A percentile compares a stretch with the other conserved stretches of the same genome.
phyloP scores from a whole-genome alignment of 176 grass and related monocot species.

The Musa troglodytarum region DNA sequence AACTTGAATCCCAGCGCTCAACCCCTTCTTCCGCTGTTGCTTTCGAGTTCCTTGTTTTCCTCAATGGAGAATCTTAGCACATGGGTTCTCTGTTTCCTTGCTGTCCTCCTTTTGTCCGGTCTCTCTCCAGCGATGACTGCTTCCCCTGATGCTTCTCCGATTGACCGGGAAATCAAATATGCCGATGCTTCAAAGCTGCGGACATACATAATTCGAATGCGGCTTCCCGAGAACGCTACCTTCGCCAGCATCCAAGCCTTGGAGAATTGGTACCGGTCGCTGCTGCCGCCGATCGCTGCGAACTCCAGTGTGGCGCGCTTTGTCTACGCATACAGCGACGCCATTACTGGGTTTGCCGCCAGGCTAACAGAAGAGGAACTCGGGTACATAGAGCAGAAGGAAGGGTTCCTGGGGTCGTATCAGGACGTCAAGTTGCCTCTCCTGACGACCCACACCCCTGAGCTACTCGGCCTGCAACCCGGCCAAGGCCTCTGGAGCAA shows the following conservation, averaged over 20 bases:
- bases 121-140: no score
- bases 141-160: not conserved
- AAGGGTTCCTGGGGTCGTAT: slow-evolving; percentile 27
- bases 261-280: slow-evolving; percentile 43
- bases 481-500: slow-evolving; percentile 18
- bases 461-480: slow-evolving; percentile 28
- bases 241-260: not conserved
- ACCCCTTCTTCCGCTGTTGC: no score
- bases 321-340: slow-evolving; percentile 39
- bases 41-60: no score
- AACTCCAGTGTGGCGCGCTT: not conserved
- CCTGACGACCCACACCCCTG: slow-evolving; percentile 39
- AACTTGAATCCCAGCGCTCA: no score
- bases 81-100: no score
- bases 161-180: not conserved
- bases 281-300: slow-evolving; percentile 25
- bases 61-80: no score
- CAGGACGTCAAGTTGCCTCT: slow-evolving; percentile 20
- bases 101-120: no score
- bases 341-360: slow-evolving; percentile 31
- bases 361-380: slow-evolving; percentile 26
- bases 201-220: slow-evolving; percentile 31
- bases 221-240: slow-evolving; percentile 10
- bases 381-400: slow-evolving; percentile 19
- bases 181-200: not conserved